Evolutionary conservation across 306 rosid genomes (phyloP).

Genomic region (Vigna angularis): DNA sequence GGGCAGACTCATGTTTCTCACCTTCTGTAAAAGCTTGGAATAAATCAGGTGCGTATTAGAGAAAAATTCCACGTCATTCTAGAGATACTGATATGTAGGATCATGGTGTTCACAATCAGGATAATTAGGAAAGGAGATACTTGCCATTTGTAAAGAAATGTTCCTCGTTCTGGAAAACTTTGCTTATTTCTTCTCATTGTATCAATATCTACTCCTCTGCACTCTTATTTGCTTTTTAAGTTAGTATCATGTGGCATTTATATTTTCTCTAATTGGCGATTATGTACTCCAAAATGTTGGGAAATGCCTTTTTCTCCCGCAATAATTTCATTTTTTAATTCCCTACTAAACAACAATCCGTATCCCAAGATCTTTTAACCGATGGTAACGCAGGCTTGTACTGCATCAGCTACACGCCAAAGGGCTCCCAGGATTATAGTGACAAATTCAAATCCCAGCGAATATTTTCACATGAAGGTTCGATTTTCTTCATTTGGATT

Average conservation of each 20-base stretch:
- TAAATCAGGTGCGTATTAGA: constrained; percentile 54
- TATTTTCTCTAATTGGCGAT: not conserved
- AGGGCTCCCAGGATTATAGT: constrained; percentile 41
- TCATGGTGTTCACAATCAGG: constrained; percentile 12
- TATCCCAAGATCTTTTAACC: constrained; percentile 28
- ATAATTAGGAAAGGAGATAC: constrained; percentile 32
- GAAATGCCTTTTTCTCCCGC: not conserved
- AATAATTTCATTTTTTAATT: not conserved
- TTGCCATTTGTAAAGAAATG: not conserved
- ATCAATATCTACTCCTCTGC: constrained; percentile 6
- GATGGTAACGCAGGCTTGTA: constrained; percentile 43
- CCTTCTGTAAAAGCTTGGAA: constrained; percentile 48
- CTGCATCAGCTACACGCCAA: constrained; percentile 39
- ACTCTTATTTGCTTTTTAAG: not conserved
- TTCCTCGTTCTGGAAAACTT: constrained; percentile 18
- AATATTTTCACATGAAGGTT: constrained; percentile 44
- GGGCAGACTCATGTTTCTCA: constrained; percentile 43
- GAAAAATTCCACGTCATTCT: constrained; percentile 10
- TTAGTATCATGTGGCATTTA: not conserved
- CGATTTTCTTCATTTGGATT: constrained; percentile 36
- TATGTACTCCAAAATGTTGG: not conserved
- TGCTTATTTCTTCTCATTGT: constrained; percentile 14
- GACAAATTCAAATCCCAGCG: constrained; percentile 42
- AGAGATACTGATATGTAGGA: not conserved
- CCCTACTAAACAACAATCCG: constrained; percentile 11